Percentiles rank a stretch among this genome's conserved stretches.
These are phyloP conservation scores for Graphiopsis chlorocephala DNA, from an alignment of 2,329 filamentous ascomycete species.

Conservation along the genomic window DNA sequence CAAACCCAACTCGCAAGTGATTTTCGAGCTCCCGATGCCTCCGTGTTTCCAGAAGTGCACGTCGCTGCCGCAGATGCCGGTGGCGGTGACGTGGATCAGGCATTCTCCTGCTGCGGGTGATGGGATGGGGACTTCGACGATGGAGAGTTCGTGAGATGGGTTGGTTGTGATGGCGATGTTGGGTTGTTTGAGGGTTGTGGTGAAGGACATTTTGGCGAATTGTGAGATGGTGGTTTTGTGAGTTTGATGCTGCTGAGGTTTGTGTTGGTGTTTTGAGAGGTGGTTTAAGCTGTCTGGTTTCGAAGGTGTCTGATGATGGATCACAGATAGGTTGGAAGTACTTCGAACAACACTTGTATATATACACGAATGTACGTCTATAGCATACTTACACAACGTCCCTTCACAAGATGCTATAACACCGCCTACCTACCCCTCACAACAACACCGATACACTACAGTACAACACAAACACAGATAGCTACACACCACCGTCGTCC, in stretches of 20 bases:
- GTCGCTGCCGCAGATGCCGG: constrained; percentile 34
- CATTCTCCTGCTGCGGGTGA: constrained; percentile 30
- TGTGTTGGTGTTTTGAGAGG: too few relatives aligned
- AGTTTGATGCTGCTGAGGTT: too few relatives aligned
- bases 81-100: constrained; percentile 33
- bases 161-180: constrained; percentile 35
- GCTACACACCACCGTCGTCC: background rate
- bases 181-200: background rate
- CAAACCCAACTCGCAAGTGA: constrained; percentile 23
- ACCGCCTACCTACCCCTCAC: too few relatives aligned
- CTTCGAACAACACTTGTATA: too few relatives aligned
- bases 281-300: too few relatives aligned
- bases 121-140: constrained; percentile 24
- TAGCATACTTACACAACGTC: too few relatives aligned
- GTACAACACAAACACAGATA: background rate
- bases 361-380: too few relatives aligned
- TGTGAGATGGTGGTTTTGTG: background rate
- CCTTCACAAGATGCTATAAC: too few relatives aligned
- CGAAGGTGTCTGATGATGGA: too few relatives aligned
- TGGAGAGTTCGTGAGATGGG: constrained; percentile 31
- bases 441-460: background rate
- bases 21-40: constrained; percentile 27
- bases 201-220: background rate
- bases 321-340: too few relatives aligned
- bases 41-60: constrained; percentile 36